These are phyloP conservation scores for Aspergillus calidoustus DNA, from an alignment of 2,329 filamentous ascomycete genomes.

Conservation along the genomic window DNA sequence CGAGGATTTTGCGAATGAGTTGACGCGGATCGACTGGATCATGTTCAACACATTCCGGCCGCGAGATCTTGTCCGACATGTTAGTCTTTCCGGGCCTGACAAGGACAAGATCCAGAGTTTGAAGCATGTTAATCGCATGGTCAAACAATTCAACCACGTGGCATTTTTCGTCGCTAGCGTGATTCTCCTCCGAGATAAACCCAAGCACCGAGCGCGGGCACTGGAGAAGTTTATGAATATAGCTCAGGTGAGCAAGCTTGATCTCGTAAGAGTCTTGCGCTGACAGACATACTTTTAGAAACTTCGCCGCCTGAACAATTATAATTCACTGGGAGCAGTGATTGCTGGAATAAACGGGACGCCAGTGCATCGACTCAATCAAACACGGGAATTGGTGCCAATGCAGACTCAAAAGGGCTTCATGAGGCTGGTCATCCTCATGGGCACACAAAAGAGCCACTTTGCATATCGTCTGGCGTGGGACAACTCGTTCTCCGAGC, in stretches of 20 bases:
- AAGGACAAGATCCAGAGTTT: conserved; percentile 69
- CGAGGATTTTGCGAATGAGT: conserved; percentile 84
- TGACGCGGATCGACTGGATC: conserved; percentile 96
- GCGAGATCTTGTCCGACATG: conserved; percentile 89
- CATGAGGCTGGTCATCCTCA: conserved; percentile 83
- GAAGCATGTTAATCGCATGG: conserved; percentile 91
- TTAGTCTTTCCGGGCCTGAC: conserved; percentile 67
- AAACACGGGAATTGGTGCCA: conserved; percentile 78
- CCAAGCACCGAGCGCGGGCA: conserved; percentile 89
- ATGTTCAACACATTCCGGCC: conserved; percentile 96
- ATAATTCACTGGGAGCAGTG: conserved; percentile 93
- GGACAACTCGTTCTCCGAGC: conserved; percentile 89
- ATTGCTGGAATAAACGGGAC: conserved; percentile 90
- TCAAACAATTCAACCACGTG: conserved; percentile 86
- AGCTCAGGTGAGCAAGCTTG: conserved; percentile 55
- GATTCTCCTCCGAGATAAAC: conserved; percentile 88
- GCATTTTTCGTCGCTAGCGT: conserved; percentile 83
- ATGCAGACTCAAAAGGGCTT: conserved; percentile 78
- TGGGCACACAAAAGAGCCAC: conserved; percentile 90
- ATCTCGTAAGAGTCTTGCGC: not conserved
- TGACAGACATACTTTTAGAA: conserved; percentile 54
- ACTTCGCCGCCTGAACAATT: conserved; percentile 91
- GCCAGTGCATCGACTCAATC: conserved; percentile 78
- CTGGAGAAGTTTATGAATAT: conserved; percentile 96
- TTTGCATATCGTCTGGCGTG: conserved; percentile 96